Percentiles rank a stretch among this genome's conserved stretches.
Conservation (phyloP, 179 eudicot genomes). For the Silene coronaria region DNA sequence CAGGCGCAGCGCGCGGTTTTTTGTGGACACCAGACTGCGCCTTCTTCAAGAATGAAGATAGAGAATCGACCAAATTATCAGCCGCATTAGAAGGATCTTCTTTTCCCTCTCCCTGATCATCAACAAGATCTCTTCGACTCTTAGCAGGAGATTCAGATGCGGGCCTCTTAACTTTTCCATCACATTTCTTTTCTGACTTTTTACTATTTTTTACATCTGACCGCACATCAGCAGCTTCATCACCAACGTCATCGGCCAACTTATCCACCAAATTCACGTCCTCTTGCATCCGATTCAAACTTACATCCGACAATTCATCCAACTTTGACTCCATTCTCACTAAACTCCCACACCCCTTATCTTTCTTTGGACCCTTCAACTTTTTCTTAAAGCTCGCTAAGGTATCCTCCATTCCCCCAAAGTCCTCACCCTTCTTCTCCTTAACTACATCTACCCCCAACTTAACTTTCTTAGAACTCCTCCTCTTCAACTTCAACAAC, state of each 20-base stretch:
- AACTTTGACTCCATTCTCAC: slow-evolving; percentile 24
- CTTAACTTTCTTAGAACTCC: slow-evolving; percentile 48
- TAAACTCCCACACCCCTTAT: slow-evolving; percentile 27
- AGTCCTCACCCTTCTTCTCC: slow-evolving; percentile 36
- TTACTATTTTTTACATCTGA: slow-evolving; percentile 21
- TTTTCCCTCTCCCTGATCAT: slow-evolving; percentile 25
- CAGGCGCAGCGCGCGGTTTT: slow-evolving; percentile 36
- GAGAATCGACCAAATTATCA: slow-evolving; percentile 48
- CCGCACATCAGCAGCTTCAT: slow-evolving; percentile 25
- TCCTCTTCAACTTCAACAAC: slow-evolving; percentile 57
- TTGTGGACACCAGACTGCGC: slow-evolving; percentile 46
- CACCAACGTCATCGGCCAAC: slow-evolving; percentile 17
- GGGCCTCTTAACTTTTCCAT: slow-evolving; percentile 20
- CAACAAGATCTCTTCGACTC: background rate
- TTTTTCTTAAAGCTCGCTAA: slow-evolving; percentile 90
- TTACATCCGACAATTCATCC: slow-evolving; percentile 30
- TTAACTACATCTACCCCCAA: slow-evolving; percentile 32
- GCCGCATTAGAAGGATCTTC: slow-evolving; percentile 19
- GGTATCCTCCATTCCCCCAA: slow-evolving; percentile 81
- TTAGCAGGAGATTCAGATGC: slow-evolving; percentile 11
- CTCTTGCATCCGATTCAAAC: slow-evolving; percentile 21
- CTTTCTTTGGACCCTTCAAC: slow-evolving; percentile 77
- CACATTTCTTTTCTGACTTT: slow-evolving; percentile 20
- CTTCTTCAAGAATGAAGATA: slow-evolving; percentile 56
- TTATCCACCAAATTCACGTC: slow-evolving; percentile 25